Evolutionary conservation across 352 stramenopile species (phyloP), one percentile per base, ranked within the genome.

Genomic region (Elongisporangium anandrum): DNA sequence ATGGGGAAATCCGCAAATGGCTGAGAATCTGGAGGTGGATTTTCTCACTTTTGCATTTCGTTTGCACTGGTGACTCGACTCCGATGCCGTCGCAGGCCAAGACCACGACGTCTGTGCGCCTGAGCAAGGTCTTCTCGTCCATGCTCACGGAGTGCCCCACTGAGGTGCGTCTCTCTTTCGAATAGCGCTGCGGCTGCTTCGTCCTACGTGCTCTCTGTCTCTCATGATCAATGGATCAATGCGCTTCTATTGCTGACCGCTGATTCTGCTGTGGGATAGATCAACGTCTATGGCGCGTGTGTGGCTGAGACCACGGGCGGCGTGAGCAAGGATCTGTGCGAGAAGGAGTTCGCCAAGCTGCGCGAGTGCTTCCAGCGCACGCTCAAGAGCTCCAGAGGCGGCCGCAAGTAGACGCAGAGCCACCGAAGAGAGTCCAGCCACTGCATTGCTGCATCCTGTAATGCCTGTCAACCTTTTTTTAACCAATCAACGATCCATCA

Each of bases 231-330:
- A 21, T 16, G 24, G 16, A 47, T 38, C 21, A 57, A 22, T 56
- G 29, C 39, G 59, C 47, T 50, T 52, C 13, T 12, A 10, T 15
- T 63, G 6, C 41, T 57, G 21, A 51, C 29, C 2, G 29, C 29
- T 41, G 29, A 4, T 58, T 23, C 16, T 49, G 16, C 16, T 23
- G 29, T 21, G 45, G 29, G 34, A 20, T 52, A 93, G 84, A 85
- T 93, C 52, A 79, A 89, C 70, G 77, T 90, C 45, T 93, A 93
- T 53, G 81, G 81, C 66, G 82, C 84, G 22, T 93, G 84, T 52
- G 84, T 93, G 34, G 81, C 84, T 51, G 70, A 77, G 50, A 75
- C 91, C 52, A 65, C 72, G 21, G 81, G 84, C 24, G 72, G 70
- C 34, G 66, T 90, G 16, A 68, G 70, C 50, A 74, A 71, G 53